Evolutionary conservation across 441 rosid genomes (phyloP), one percentile per base, ranked within the genome.

Genomic region (Euphorbia corollata): DNA sequence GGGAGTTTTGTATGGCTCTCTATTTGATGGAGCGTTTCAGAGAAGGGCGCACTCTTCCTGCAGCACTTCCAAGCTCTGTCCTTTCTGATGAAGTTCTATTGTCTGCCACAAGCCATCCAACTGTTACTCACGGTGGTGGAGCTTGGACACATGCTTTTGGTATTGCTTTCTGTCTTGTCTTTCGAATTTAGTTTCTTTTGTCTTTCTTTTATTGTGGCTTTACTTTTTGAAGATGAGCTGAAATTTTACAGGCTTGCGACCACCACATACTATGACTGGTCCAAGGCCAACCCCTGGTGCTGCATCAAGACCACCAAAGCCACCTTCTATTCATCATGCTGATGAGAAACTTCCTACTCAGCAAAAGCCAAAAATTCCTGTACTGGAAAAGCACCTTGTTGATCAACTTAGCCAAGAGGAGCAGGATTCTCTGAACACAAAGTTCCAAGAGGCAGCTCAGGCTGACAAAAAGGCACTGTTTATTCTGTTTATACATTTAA

Each of bases 341-440:
- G 97, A 94, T 74, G 91, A 81, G 68, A 78, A 68, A 60, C 87
- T 74, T 73, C 78, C 85, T 34, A 64, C 55, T 73, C 90, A 76
- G 70, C 93, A 82, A 77, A 94, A 88, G 82, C 74, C 87, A 63
- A 91, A 81, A 76, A 82, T 89, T 86, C 97, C 97, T 8, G 81
- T 72, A 60, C 81, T 91, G 74, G 99, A 94, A 79, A 94, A 89
- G 76, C 86, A 84, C 79, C 85, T 89, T 53, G 80, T 82, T 63
- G 84, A 89, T 83, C 99, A 94, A 79, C 98, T 94, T 56, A 86
- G 92, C 81, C 83, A 85, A 75, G 99, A 88, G 60, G 99, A 94
- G 80, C 98, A 91, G 82, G 92, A 86, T 55, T 79, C 89, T 2
- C 84, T 94, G 66, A 82, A 86, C 73, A 67, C 82, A 50, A 94